Conservation (phyloP, 2,329 filamentous ascomycete genomes). For the Hypoxylon sp. region DNA sequence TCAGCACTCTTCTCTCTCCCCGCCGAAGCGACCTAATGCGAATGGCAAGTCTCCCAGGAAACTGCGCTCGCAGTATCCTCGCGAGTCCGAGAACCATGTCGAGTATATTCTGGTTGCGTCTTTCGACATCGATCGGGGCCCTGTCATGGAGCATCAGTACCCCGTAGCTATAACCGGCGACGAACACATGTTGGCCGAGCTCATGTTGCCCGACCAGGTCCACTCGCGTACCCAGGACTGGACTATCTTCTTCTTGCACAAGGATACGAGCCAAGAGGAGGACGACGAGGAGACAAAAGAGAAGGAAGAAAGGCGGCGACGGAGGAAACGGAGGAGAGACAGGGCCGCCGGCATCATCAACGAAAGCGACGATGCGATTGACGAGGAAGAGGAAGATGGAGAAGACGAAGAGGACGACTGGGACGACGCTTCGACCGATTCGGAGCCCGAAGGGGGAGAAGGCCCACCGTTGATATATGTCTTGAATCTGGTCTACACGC, state of each 20-base stretch:
- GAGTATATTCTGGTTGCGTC: constrained; percentile 98
- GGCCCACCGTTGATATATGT: constrained; percentile 96
- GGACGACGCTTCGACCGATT: constrained; percentile 60
- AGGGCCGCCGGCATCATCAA: constrained; percentile 57
- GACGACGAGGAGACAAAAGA: constrained; percentile 74
- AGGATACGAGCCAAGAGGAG: constrained; percentile 85
- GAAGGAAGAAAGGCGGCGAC: constrained; percentile 61
- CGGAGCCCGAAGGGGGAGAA: constrained; percentile 74
- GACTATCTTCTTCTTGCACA: constrained; percentile 99
- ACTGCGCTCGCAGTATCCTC: constrained; percentile 77
- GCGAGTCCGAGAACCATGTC: constrained; percentile 90
- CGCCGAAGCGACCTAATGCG: constrained; percentile 58
- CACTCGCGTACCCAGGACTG: constrained; percentile 96
- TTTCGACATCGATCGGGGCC: constrained; percentile 95
- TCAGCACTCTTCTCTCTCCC: constrained; percentile 67
- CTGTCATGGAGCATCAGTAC: constrained; percentile 98
- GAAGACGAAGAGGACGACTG: constrained; percentile 61
- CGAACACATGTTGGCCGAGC: constrained; percentile 96
- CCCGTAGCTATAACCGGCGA: constrained; percentile 94
- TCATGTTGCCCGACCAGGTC: constrained; percentile 97
- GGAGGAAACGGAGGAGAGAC: constrained; percentile 61
- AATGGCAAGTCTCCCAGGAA: constrained; percentile 61
- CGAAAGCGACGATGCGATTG: constrained; percentile 54
- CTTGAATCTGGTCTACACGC: constrained; percentile 96
- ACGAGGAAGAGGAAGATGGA: constrained; percentile 54